A percentile compares a stretch with the other conserved stretches of the same genome.
These are phyloP conservation scores for Pittosporum tobira DNA, from an alignment of 129 eudicot species.

Conservation along the genomic window DNA sequence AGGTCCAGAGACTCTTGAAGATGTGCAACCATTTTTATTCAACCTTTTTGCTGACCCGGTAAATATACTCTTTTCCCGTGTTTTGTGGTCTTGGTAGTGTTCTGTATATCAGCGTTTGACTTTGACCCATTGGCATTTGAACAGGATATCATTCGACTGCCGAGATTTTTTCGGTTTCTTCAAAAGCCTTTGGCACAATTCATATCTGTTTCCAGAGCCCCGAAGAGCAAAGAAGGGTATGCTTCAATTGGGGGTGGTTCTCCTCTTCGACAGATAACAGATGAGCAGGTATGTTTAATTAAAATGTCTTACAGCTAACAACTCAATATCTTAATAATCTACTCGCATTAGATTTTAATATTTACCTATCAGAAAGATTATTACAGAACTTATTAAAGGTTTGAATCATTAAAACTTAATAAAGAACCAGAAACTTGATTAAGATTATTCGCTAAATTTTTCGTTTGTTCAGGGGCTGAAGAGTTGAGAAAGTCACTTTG, in stretches of 20 bases:
- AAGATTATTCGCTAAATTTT: not conserved
- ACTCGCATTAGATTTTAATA: too few relatives aligned
- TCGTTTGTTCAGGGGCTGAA: constrained; percentile 54
- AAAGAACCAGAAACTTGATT: too few relatives aligned
- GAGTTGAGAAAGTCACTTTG: constrained; percentile 83
- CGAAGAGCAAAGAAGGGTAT: constrained; percentile 98
- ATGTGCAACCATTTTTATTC: constrained; percentile 87
- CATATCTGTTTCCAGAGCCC: constrained; percentile 89
- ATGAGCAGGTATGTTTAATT: constrained; percentile 71
- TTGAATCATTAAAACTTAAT: too few relatives aligned
- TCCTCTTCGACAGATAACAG: constrained; percentile 92
- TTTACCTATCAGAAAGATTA: too few relatives aligned
- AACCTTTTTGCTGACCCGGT: constrained; percentile 98
- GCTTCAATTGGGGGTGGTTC: constrained; percentile 99
- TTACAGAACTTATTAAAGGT: too few relatives aligned
- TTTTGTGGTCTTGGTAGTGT: not conserved
- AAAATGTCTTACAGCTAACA: not conserved
- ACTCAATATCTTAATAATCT: too few relatives aligned
- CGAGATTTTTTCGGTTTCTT: constrained; percentile 88
- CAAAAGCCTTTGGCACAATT: constrained; percentile 96
- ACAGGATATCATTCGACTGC: constrained; percentile 94
- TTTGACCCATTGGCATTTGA: constrained; percentile 11
- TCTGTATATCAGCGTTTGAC: constrained; percentile 6
- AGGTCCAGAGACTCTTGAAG: constrained; percentile 96
- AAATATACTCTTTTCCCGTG: too few relatives aligned